Evolutionary conservation across 176 grass and related monocot genomes (phyloP).

Genomic region (Saccharum spontaneum): DNA sequence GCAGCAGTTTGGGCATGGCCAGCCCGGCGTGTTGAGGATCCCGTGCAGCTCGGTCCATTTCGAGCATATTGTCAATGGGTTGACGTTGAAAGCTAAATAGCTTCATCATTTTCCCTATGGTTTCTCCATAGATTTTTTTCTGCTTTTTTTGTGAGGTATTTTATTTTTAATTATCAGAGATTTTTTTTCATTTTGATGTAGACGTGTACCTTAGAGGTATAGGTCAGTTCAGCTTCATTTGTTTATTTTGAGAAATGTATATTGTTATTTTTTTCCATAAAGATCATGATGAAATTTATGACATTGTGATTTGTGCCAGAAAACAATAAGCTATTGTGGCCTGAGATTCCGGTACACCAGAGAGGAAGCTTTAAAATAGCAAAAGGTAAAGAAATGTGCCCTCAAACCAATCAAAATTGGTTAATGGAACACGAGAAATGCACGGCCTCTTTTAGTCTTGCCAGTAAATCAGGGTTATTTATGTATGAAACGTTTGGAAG

Average conservation of each 20-base stretch:
- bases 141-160: too few relatives aligned
- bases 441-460: too few relatives aligned
- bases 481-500: background rate
- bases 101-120: background rate
- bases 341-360: background rate
- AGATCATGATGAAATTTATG: background rate
- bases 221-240: background rate
- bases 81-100: background rate
- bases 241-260: background rate
- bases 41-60: conserved; percentile 27
- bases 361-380: background rate
- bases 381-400: background rate
- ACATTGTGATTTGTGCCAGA: too few relatives aligned
- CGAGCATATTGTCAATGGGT: conserved; percentile 6
- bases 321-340: background rate
- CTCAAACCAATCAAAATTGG: background rate
- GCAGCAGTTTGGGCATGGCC: conserved; percentile 42
- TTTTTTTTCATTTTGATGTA: background rate
- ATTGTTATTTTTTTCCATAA: background rate
- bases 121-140: background rate
- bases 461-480: too few relatives aligned
- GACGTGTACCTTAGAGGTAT: too few relatives aligned
- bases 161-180: background rate
- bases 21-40: conserved; percentile 48
- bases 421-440: too few relatives aligned